Base-by-base conservation (phyloP, 257 asterid genomes). In the Anisodus tanguticus region DNA sequence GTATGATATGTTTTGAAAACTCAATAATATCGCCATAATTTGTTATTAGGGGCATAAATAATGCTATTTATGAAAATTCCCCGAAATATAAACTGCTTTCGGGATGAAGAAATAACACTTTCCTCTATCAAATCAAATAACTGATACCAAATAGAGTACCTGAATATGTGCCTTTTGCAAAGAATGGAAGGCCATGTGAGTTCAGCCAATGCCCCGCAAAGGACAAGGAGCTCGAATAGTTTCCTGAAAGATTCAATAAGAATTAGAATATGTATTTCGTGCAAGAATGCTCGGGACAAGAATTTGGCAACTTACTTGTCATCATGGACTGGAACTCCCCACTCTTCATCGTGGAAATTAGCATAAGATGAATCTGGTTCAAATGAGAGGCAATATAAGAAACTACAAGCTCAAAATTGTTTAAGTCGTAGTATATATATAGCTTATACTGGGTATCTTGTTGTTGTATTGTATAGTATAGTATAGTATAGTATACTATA, bases 161-260 rank as follows among this genome's bases (percentile, higher is more conserved):
- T 91, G 92, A 94, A 94, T 62, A 86, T 83, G 63, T 85, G 88
- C 88, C 98, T 91, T 87, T 89, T 93, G 87, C 88, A 88, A 77
- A 96, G 99, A 92, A 96, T 96, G 83, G 89, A 84, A 2, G 98
- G 98, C 99, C 99, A 96, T 57, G 97, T 35, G 63, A 96, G 92
- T 87, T 96, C 99, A 53, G 98, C 99, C 91, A 96, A 88, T 78
- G 98, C 99, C 80, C 97, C 91, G 82, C 94, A 96, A 87, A 91
- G 91, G 93, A 93, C 92, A 67, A 93, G 95, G 86, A 96, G 86
- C 88, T 96, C 98, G 82, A 96, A 96, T 54, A 93, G 98, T 86
- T 93, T 91, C 91, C 98, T 94, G 94, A 91, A 84, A 87, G 82
- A 82, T 81, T 71, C 82, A 55, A 76, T 41, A 76, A 16, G 37